Base-by-base conservation (phyloP, 202 grass and related monocot genomes). In the Saccharum hybrid region DNA sequence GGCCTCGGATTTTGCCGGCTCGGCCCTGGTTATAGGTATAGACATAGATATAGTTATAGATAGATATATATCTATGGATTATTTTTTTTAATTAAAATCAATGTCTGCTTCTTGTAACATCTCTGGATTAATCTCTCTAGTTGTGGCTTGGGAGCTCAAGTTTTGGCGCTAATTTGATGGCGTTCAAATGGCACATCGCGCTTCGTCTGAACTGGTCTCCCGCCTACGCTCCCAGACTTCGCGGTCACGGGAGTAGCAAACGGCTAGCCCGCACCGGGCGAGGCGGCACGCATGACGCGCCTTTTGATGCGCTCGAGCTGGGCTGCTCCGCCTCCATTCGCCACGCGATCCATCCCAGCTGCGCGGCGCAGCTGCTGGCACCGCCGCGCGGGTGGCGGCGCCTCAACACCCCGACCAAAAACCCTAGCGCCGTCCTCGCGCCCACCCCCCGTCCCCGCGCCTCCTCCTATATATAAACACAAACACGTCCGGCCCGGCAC, bases 351-450 rank as follows among this genome's bases (percentile, higher is more conserved):
- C n/a, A 22, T 37, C 22, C 74, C 57, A 75, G 33, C 18, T 3
- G 19, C 52, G 69, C 23, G 12, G 41, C 42, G 26, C 45, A 10
- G 26, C 45, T 4, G 23, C 59, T 31, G 59, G 59, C 60, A n/a
- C 1, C 38, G 75, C 40, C 15, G 23, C 45, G 71, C 23, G 15
- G 40, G 15, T 18, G 76, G 68, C 42, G 83, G 60, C 61, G 31
- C 28, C 18, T 26, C n/a, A 38, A 41, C 19, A 23, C 78, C 85
- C 85, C 45, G 51, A 46, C 46, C 15, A 75, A 75, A 75, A 86
- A 86, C 77, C 70, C 77, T 86, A 86, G 71, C 37, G 26, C 48
- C 70, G 46, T 48, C 19, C 3, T 19, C 76, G 10, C 38, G 33
- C 33, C 33, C 33, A 34, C 33, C 3, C 22, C 22, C 22, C 15